A percentile compares a stretch with the other conserved stretches of the same genome.
These are phyloP conservation scores for Phenoliferia sp. DNA, from an alignment of 1,284 basidiomycete genomes.

Conservation along the genomic window DNA sequence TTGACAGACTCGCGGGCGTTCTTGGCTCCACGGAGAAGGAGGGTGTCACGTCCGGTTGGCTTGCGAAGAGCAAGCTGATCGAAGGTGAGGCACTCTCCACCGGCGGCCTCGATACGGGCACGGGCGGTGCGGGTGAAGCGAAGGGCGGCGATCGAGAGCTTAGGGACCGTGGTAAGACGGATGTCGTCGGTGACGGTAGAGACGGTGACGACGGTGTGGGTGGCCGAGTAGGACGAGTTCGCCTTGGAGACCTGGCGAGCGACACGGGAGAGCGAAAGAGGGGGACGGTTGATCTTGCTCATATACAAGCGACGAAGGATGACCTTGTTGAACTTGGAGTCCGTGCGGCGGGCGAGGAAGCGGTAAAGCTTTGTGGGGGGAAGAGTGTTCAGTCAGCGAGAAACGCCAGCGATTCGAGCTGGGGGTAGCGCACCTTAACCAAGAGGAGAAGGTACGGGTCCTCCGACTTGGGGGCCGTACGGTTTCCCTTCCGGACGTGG, in stretches of 20 bases:
- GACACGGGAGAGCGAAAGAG: conserved; percentile 87
- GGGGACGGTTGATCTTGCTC: conserved; percentile 96
- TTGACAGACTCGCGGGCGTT: conserved; percentile 89
- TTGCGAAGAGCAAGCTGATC: conserved; percentile 93
- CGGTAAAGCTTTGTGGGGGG: conserved; percentile 79
- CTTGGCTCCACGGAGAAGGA: conserved; percentile 86
- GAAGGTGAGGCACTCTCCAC: conserved; percentile 90
- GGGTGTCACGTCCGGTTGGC: conserved; percentile 91
- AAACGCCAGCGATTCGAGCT: neutral
- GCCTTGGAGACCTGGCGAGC: conserved; percentile 57
- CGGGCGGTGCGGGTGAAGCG: conserved; percentile 89
- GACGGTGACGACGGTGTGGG: conserved; percentile 78
- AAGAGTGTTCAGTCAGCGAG: neutral
- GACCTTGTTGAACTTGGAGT: conserved; percentile 95
- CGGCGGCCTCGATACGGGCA: conserved; percentile 90
- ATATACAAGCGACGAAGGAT: conserved; percentile 95
- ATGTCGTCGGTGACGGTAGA: conserved; percentile 95
- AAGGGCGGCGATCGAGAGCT: conserved; percentile 89
- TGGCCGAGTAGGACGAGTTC: conserved; percentile 63
- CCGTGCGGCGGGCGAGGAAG: conserved; percentile 96
- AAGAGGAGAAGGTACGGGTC: conserved; percentile 97
- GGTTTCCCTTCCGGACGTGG: conserved; percentile 97
- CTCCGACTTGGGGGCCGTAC: conserved; percentile 95
- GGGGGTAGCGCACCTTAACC: conserved; percentile 71
- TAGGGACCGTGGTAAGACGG: conserved; percentile 80